Evolutionary conservation across 352 stramenopile species (phyloP).

Genomic region (Globisporangium orthogonon): DNA sequence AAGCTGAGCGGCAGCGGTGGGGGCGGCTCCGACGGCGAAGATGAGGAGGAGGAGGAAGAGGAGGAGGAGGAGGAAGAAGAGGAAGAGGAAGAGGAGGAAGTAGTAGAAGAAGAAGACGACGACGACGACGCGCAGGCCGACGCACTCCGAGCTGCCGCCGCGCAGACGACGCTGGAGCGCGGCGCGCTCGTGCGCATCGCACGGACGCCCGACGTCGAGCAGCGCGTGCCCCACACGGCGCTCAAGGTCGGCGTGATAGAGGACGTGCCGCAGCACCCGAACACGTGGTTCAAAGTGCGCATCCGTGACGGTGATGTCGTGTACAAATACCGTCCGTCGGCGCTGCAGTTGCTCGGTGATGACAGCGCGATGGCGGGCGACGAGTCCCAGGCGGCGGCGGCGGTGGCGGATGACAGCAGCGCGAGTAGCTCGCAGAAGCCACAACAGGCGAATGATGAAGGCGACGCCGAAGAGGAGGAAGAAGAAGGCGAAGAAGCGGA

Average conservation of each 20-base stretch:
- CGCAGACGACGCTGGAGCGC: conserved; percentile 40
- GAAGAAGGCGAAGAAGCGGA: conserved; percentile 18
- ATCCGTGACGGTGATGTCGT: conserved; percentile 81
- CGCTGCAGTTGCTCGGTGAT: conserved; percentile 42
- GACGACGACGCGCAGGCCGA: conserved; percentile 11
- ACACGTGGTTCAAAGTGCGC: conserved; percentile 84
- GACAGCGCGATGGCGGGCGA: conserved; percentile 14
- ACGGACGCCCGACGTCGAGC: conserved; percentile 72
- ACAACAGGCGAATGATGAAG: conserved; percentile 3
- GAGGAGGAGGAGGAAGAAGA: conserved; percentile 50
- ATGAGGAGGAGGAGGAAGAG: conserved; percentile 46
- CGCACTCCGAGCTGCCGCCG: conserved; percentile 1
- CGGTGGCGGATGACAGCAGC: conserved; percentile 2
- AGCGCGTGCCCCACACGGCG: conserved; percentile 74
- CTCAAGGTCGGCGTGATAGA: conserved; percentile 78
- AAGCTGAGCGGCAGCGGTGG: too few relatives aligned
- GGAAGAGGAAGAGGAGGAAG: conserved; percentile 26
- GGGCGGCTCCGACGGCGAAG: conserved; percentile 23
- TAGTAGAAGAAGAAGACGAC: conserved; percentile 37
- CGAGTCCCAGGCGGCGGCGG: conserved; percentile 10
- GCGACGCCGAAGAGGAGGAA: conserved; percentile 15
- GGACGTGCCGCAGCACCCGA: conserved; percentile 75
- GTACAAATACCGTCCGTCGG: conserved; percentile 84
- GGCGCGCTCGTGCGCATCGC: conserved; percentile 65
- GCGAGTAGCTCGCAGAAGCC: too few relatives aligned